Percentiles rank a stretch among this genome's conserved stretches.
Conservation (phyloP, 805 yeast species). For the Sugiyamaella valdiviana region DNA sequence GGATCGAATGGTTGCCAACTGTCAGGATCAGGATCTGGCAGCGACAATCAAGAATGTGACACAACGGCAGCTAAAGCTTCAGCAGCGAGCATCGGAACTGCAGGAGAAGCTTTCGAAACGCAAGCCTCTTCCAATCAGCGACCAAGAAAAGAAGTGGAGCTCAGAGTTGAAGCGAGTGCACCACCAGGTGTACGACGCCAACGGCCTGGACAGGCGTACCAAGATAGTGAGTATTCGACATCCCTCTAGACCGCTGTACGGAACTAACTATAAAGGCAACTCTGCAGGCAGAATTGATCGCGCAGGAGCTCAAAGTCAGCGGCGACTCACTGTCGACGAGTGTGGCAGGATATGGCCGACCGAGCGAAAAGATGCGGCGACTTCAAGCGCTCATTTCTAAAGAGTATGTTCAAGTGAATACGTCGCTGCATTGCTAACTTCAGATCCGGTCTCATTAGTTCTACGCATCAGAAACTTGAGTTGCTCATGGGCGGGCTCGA, state of each 20-base stretch:
- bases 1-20: slow-evolving; percentile 15
- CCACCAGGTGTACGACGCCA: slow-evolving; percentile 18
- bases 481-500: neutral
- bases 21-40: neutral
- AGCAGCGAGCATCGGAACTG: slow-evolving; percentile 31
- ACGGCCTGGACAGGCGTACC: slow-evolving; percentile 22
- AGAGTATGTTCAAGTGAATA: neutral
- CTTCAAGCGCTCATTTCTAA: neutral
- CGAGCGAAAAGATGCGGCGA: neutral
- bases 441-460: neutral
- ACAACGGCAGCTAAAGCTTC: slow-evolving; percentile 32
- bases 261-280: neutral
- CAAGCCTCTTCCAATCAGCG: slow-evolving; percentile 33
- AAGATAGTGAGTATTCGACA: slow-evolving; percentile 10
- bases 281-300: neutral
- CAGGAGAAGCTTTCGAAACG: slow-evolving; percentile 26
- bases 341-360: neutral
- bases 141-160: slow-evolving; percentile 42
- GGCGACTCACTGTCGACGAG: neutral
- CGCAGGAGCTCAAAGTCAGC: neutral
- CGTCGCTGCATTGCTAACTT: neutral
- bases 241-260: no score
- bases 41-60: slow-evolving; percentile 18
- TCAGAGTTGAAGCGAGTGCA: slow-evolving; percentile 38
- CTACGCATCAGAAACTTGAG: neutral